phyloP scores from a whole-genome alignment of 1,284 basidiomycete species.

The Rhodotorula sp. region DNA sequence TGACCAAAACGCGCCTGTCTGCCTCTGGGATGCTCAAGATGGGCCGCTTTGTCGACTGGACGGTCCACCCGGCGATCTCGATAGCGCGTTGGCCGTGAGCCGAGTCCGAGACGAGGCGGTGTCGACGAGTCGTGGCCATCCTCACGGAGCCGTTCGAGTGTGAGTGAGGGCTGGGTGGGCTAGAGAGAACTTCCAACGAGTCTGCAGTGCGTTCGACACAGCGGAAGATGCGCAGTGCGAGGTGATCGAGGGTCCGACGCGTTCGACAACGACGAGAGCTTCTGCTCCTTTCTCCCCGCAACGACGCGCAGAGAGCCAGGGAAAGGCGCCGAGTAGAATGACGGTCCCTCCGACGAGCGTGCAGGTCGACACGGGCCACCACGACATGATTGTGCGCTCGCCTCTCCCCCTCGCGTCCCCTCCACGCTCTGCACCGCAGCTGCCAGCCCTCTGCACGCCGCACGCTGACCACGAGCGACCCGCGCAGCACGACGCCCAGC shows the following conservation, averaged over 20 bases:
- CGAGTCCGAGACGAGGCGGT: slow-evolving; percentile 15
- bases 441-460: not conserved
- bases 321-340: slow-evolving; percentile 8
- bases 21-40: slow-evolving; percentile 56
- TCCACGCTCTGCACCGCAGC: not conserved
- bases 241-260: too few relatives aligned
- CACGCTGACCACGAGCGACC: too few relatives aligned
- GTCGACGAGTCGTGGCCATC: not conserved
- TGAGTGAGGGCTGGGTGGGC: too few relatives aligned
- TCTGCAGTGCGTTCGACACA: too few relatives aligned
- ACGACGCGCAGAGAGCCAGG: too few relatives aligned
- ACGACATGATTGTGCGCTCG: slow-evolving; percentile 84
- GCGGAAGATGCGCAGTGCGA: too few relatives aligned
- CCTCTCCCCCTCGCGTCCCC: not conserved
- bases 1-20: slow-evolving; percentile 50
- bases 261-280: too few relatives aligned
- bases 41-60: slow-evolving; percentile 52
- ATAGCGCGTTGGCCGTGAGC: slow-evolving; percentile 40
- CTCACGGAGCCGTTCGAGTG: too few relatives aligned
- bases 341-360: slow-evolving; percentile 23
- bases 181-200: too few relatives aligned
- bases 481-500: slow-evolving; percentile 87
- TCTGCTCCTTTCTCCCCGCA: too few relatives aligned
- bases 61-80: slow-evolving; percentile 51
- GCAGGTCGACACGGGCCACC: slow-evolving; percentile 79